phyloP scores from a whole-genome alignment of 2,329 filamentous ascomycete species.

The Lecanoromycetidae sp. region DNA sequence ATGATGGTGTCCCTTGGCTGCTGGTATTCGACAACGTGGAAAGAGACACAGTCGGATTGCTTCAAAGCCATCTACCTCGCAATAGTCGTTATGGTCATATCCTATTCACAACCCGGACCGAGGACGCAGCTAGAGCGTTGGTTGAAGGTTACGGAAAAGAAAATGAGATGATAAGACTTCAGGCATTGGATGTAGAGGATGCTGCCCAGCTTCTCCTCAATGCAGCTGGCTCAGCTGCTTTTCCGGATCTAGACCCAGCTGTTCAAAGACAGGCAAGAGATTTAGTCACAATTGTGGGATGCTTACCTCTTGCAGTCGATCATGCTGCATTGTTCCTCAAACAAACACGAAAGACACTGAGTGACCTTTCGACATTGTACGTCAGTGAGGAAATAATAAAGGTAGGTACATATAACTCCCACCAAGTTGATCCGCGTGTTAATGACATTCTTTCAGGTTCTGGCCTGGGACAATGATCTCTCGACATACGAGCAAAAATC shows the following conservation, averaged over 20 bases:
- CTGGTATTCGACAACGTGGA: conserved; percentile 5
- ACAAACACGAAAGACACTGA: not conserved
- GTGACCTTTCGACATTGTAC: not conserved
- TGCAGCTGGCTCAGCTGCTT: too few species aligned
- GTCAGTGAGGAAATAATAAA: too few species aligned
- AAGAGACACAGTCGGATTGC: not conserved
- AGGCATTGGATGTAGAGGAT: not conserved
- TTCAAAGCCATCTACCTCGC: not conserved
- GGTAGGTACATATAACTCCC: too few species aligned
- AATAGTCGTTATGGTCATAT: not conserved
- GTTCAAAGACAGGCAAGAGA: too few species aligned
- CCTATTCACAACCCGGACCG: not conserved
- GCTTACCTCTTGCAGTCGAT: not conserved
- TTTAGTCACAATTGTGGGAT: not conserved
- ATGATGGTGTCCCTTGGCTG: not conserved
- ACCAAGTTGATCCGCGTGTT: too few species aligned
- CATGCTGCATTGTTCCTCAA: not conserved
- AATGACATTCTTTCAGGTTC: too few species aligned
- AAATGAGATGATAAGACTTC: not conserved
- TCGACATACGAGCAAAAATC: conserved; percentile 6
- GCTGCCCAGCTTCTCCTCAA: not conserved
- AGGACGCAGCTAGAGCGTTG: not conserved
- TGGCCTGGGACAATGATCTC: not conserved
- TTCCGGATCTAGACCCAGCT: too few species aligned
- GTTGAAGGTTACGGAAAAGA: too few species aligned